These are phyloP conservation scores for Phytophthora sansomeana DNA, from an alignment of 352 stramenopile genomes.

Conservation along the genomic window DNA sequence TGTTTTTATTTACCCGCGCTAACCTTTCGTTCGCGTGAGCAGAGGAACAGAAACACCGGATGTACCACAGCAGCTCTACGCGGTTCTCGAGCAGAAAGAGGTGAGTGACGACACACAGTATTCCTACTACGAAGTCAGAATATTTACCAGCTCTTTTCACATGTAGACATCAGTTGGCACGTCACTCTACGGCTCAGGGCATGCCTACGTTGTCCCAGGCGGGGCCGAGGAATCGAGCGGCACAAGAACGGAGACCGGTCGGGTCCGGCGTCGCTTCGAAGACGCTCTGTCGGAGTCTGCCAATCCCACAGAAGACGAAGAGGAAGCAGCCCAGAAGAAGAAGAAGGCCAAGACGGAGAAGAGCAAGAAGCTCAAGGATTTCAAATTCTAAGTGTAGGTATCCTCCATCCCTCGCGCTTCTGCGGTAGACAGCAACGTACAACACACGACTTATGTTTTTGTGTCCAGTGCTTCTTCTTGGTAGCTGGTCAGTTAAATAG, in stretches of 20 bases:
- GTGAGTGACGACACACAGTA: constrained; percentile 30
- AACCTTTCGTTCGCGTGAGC: constrained; percentile 17
- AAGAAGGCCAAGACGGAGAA: constrained; percentile 82
- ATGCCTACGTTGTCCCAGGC: constrained; percentile 75
- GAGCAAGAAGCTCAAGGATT: constrained; percentile 87
- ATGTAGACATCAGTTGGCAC: constrained; percentile 72
- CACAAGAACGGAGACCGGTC: constrained; percentile 55
- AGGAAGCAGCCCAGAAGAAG: constrained; percentile 70
- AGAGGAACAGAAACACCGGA: constrained; percentile 73
- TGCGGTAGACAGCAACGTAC: constrained; percentile 36
- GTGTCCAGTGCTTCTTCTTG: not conserved
- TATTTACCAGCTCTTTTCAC: constrained; percentile 7
- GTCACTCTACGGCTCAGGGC: constrained; percentile 77
- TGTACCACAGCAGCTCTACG: constrained; percentile 76
- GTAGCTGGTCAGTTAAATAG: constrained; percentile 30
- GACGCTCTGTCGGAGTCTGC: constrained; percentile 49
- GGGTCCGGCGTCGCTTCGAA: constrained; percentile 77
- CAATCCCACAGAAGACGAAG: constrained; percentile 53
- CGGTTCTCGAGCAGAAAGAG: constrained; percentile 80
- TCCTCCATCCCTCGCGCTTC: constrained; percentile 12
- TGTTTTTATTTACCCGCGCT: not conserved
- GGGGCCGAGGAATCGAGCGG: constrained; percentile 41
- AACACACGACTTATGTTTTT: constrained; percentile 16
- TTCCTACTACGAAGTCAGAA: not conserved
- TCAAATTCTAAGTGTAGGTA: constrained; percentile 77